A percentile compares a stretch with the other conserved stretches of the same genome.
Evolutionary conservation across 371 early-diverging fungal species (phyloP).

Genomic region (Mucor saturninus): DNA sequence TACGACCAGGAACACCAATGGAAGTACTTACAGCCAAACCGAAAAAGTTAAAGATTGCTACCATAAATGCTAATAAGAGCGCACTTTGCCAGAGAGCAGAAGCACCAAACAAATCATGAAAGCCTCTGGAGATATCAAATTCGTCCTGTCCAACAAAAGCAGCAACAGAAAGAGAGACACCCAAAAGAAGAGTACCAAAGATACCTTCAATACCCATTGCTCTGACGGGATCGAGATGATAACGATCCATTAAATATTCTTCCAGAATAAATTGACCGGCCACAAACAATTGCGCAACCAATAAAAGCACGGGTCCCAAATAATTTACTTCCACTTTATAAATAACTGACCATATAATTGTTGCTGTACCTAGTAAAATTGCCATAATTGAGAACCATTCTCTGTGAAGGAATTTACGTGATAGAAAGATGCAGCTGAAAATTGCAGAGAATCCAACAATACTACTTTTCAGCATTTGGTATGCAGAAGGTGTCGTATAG

Average conservation of each 20-base stretch:
- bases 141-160: slow-evolving; percentile 24
- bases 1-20: slow-evolving; percentile 48
- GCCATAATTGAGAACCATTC: slow-evolving; percentile 43
- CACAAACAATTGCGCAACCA: slow-evolving; percentile 48
- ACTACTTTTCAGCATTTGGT: slow-evolving; percentile 52
- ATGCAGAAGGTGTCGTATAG: slow-evolving; percentile 51
- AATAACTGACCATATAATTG: slow-evolving; percentile 23
- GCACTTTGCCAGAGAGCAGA: slow-evolving; percentile 47
- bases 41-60: slow-evolving; percentile 53
- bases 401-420: slow-evolving; percentile 42
- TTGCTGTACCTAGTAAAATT: slow-evolving; percentile 38
- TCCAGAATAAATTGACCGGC: slow-evolving; percentile 51
- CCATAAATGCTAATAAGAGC: slow-evolving; percentile 41
- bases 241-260: slow-evolving; percentile 53
- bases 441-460: slow-evolving; percentile 56
- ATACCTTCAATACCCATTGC: slow-evolving; percentile 55
- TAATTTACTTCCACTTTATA: slow-evolving; percentile 18
- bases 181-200: slow-evolving; percentile 40
- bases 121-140: slow-evolving; percentile 37
- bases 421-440: slow-evolving; percentile 43
- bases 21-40: slow-evolving; percentile 46
- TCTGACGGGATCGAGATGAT: slow-evolving; percentile 45
- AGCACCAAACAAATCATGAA: slow-evolving; percentile 27
- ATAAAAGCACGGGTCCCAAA: slow-evolving; percentile 37
- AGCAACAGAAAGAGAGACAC: slow-evolving; percentile 25